Evolutionary conservation across 306 rosid species (phyloP).

Genomic region (Corylus americana): DNA sequence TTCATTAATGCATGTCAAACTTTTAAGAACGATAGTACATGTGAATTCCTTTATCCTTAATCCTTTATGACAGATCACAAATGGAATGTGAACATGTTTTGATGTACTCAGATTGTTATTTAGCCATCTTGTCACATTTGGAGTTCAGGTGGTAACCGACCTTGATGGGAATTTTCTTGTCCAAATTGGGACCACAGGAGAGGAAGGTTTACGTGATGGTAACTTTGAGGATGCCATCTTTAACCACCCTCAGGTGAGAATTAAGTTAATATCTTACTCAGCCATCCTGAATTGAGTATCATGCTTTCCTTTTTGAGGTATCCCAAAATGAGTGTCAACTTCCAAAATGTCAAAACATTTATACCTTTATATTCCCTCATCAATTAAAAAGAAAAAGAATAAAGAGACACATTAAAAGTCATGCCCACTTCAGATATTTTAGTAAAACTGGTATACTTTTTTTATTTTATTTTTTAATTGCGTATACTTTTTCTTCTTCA

Average conservation of each 20-base stretch:
- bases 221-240: constrained; percentile 81
- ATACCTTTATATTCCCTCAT: not conserved
- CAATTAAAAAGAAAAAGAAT: not conserved
- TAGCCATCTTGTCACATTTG: constrained; percentile 36
- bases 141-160: constrained; percentile 77
- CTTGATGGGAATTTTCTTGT: constrained; percentile 71
- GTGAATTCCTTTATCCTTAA: not conserved
- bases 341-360: not conserved
- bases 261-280: not conserved
- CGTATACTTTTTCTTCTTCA: not conserved
- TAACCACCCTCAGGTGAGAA: constrained; percentile 87
- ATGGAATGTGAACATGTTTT: constrained; percentile 16
- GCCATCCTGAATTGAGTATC: not conserved
- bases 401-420: not conserved
- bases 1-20: constrained; percentile 10
- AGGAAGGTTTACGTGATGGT: constrained; percentile 89
- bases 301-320: not conserved
- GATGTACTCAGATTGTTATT: constrained; percentile 16
- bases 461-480: too few species aligned
- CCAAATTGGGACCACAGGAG: constrained; percentile 95
- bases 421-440: not conserved
- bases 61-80: not conserved
- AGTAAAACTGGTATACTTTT: not conserved
- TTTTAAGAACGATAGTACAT: not conserved
- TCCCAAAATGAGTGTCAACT: not conserved